Percentiles rank a stretch among this genome's conserved stretches.
Evolutionary conservation across 768 basidiomycete species (phyloP).

Genomic region (Pseudohyphozyma bogoriensis): DNA sequence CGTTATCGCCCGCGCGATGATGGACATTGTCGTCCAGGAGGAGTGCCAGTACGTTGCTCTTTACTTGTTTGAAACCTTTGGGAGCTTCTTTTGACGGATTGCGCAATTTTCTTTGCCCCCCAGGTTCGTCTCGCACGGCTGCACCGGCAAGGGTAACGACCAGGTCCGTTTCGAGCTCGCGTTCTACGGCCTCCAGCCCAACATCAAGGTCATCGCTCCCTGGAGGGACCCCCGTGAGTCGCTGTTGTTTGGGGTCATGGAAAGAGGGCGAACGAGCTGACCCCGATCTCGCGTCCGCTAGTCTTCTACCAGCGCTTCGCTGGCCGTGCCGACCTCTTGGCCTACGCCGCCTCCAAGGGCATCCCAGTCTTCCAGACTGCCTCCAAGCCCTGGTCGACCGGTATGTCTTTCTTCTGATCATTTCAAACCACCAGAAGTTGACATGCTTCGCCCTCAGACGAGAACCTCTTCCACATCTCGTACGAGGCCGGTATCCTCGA

Average conservation of each 20-base stretch:
- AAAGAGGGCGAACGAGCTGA: background rate
- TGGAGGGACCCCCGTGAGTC: conserved; percentile 83
- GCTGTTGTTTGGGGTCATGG: background rate
- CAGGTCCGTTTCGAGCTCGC: conserved; percentile 99
- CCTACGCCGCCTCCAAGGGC: conserved; percentile 71
- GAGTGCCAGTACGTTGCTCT: conserved; percentile 65
- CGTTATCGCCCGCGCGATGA: conserved; percentile 98
- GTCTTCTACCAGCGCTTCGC: conserved; percentile 97
- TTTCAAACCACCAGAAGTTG: background rate
- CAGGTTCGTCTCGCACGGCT: conserved; percentile 93
- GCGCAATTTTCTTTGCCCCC: background rate
- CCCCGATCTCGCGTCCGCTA: conserved; percentile 32
- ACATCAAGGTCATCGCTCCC: conserved; percentile 97
- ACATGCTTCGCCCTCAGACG: conserved; percentile 48
- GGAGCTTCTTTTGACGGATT: background rate
- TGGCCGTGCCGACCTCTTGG: conserved; percentile 84
- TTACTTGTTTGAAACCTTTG: background rate
- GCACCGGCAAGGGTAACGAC: conserved; percentile 99
- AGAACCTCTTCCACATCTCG: conserved; percentile 99
- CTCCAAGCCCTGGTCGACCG: conserved; percentile 95
- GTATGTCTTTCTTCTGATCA: conserved; percentile 28
- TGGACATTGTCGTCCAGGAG: conserved; percentile 75
- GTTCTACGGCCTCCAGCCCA: conserved; percentile 95
- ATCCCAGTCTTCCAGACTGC: conserved; percentile 93
- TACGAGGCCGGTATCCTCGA: conserved; percentile 99